Base-by-base conservation (phyloP, 768 basidiomycete species). In the Exidia glandulosa region DNA sequence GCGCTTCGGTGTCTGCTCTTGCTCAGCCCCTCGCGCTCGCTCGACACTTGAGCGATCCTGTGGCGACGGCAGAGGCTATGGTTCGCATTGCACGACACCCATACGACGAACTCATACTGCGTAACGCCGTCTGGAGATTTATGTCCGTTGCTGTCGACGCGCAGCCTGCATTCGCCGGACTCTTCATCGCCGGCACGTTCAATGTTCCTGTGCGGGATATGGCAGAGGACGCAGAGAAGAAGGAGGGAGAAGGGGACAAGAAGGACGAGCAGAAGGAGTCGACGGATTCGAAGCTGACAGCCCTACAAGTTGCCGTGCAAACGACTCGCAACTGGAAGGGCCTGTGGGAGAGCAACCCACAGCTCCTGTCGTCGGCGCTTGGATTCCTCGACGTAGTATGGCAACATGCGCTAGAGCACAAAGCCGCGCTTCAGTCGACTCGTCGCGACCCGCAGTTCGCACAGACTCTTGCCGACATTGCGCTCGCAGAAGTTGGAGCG, bases 121-220 rank as follows among this genome's bases (percentile, higher is more conserved):
- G 88, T 23, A 85, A 80, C 56, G 81, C 87, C 0, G 82, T 90
- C 4, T 97, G 94, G 94, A 81, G 80, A 62, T 87, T 95, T 63
- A 84, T 95, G 37, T 74, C 88, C 0, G 76, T 90, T 19, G 86
- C 89, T 1, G 83, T 94, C 14, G 85, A 90, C 65, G 87, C 86
- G 62, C 92, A 94, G 68, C 92, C 94, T 1, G 91, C 94, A 0
- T 76, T 95, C 3, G 85, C 88, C 2, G 78, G 83, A 58, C 75
- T 96, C 30, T 85, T 94, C 61, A 85, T 94, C 32, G 79, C 83
- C 0, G 92, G 91, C 2, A 79, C 82, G 45, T 86, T 90, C 64
- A 79, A 79, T 56, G 72, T 78, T 3, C 79, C 82, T 2, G 68
- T 64, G 33, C 67, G 60, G 16, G 7, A 14, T 14, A 59, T 58